phyloP scores from a whole-genome alignment of 768 basidiomycete species.

The Boletus insuetus region DNA sequence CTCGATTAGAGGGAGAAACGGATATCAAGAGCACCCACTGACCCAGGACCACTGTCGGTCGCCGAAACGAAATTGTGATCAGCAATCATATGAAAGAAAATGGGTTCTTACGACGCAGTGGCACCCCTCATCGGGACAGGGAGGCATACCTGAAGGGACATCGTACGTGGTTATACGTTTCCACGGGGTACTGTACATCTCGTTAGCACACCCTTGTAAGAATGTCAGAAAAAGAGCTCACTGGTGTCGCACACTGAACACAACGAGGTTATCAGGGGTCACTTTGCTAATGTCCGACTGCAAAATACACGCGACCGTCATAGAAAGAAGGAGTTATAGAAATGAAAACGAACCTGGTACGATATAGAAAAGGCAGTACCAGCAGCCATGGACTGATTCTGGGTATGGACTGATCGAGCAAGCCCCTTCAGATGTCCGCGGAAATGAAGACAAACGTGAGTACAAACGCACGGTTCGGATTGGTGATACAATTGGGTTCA shows the following conservation, averaged over 20 bases:
- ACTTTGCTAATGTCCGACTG: neutral
- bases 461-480: conserved; percentile 15
- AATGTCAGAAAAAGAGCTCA: neutral
- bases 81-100: neutral
- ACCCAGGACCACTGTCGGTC: conserved; percentile 9
- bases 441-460: neutral
- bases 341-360: conserved; percentile 10
- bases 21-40: neutral
- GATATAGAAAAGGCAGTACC: conserved; percentile 11
- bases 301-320: neutral
- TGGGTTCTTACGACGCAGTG: neutral
- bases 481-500: neutral
- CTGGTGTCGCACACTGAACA: neutral
- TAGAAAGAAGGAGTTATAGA: neutral
- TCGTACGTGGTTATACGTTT: neutral
- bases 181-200: conserved; percentile 10
- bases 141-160: conserved; percentile 3
- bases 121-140: conserved; percentile 4
- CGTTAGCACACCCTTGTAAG: neutral
- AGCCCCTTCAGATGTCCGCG: neutral
- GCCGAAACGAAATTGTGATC: neutral
- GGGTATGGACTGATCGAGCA: conserved; percentile 10
- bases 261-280: neutral
- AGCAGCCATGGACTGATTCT: conserved; percentile 4
- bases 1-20: neutral